phyloP scores from a whole-genome alignment of 331 rosid species.

The Acacia pycnantha region DNA sequence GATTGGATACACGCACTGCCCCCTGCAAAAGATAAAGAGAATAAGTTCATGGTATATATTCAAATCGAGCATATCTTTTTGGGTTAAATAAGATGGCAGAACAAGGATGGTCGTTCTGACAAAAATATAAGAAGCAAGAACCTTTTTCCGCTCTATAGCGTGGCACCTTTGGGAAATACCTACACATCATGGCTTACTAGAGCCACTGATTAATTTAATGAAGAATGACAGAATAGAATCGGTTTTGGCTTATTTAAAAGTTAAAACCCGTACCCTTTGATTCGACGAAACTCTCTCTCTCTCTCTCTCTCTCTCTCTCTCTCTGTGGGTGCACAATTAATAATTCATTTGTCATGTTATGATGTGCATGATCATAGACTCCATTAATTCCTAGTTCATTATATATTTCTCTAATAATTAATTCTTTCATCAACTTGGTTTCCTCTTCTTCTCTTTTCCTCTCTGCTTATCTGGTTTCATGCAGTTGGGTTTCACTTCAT shows the following conservation, averaged over 20 bases:
- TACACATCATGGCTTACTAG: not conserved
- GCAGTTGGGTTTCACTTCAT: too few relatives aligned
- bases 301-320: not conserved
- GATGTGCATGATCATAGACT: not conserved
- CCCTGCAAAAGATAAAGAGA: slow-evolving; percentile 17
- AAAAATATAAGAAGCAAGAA: not conserved
- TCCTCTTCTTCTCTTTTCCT: not conserved
- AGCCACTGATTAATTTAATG: not conserved
- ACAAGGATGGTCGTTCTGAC: not conserved
- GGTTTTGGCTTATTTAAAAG: slow-evolving; percentile 16
- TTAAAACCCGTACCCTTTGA: slow-evolving; percentile 16
- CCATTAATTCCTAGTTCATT: not conserved
- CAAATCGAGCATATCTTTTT: not conserved
- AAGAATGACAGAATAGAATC: not conserved
- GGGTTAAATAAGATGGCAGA: slow-evolving; percentile 11
- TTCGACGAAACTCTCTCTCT: not conserved
- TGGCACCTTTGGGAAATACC: slow-evolving; percentile 19
- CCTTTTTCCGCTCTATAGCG: slow-evolving; percentile 12
- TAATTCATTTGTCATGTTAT: not conserved
- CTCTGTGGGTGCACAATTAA: not conserved
- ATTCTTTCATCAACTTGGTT: not conserved
- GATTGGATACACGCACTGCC: not conserved
- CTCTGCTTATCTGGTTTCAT: not conserved
- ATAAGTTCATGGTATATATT: slow-evolving; percentile 16
- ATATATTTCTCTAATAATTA: not conserved